phyloP scores from a whole-genome alignment of 2,329 filamentous ascomycete genomes.

The Ceratocystis variospora region DNA sequence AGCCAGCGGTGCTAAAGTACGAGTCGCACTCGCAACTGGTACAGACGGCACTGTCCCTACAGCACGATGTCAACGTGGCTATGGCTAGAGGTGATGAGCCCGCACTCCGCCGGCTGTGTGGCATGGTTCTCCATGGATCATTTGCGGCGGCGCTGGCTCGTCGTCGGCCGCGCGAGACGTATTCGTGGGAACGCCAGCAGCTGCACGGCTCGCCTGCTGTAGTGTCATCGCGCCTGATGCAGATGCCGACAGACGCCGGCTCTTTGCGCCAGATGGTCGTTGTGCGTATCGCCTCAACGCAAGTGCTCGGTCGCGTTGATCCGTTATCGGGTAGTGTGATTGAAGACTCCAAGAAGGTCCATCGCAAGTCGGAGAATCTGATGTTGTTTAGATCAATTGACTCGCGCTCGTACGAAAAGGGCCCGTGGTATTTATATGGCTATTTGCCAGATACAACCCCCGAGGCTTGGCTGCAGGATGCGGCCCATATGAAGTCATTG shows the following conservation, averaged over 20 bases:
- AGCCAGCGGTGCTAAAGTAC: slow-evolving; percentile 33
- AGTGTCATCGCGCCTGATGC: slow-evolving; percentile 40
- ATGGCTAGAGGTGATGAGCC: slow-evolving; percentile 44
- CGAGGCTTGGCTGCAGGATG: slow-evolving; percentile 26
- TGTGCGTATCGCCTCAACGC: slow-evolving; percentile 44
- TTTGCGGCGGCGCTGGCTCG: slow-evolving; percentile 41
- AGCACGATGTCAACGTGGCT: slow-evolving; percentile 46
- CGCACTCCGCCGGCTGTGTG: slow-evolving; percentile 40
- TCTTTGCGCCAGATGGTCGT: slow-evolving; percentile 42
- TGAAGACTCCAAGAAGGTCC: slow-evolving; percentile 35
- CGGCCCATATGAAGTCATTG: slow-evolving; percentile 12
- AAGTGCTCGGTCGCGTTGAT: slow-evolving; percentile 36
- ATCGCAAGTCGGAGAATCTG: slow-evolving; percentile 49
- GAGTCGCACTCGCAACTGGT: slow-evolving; percentile 30
- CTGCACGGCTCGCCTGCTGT: slow-evolving; percentile 34
- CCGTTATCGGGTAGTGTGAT: slow-evolving; percentile 29
- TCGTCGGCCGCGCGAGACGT: slow-evolving; percentile 33
- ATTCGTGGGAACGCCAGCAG: slow-evolving; percentile 40
- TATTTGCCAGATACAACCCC: slow-evolving; percentile 42
- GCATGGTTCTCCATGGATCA: slow-evolving; percentile 36
- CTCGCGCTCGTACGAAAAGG: slow-evolving; percentile 33
- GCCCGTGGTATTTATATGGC: slow-evolving; percentile 52
- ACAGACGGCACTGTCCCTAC: slow-evolving; percentile 44
- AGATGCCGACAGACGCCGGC: slow-evolving; percentile 30
- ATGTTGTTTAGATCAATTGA: slow-evolving; percentile 41